Evolutionary conservation across 106 monocot genomes (phyloP), one percentile per base, ranked within the genome.

Genomic region (Dendrobium chrysotoxum): DNA sequence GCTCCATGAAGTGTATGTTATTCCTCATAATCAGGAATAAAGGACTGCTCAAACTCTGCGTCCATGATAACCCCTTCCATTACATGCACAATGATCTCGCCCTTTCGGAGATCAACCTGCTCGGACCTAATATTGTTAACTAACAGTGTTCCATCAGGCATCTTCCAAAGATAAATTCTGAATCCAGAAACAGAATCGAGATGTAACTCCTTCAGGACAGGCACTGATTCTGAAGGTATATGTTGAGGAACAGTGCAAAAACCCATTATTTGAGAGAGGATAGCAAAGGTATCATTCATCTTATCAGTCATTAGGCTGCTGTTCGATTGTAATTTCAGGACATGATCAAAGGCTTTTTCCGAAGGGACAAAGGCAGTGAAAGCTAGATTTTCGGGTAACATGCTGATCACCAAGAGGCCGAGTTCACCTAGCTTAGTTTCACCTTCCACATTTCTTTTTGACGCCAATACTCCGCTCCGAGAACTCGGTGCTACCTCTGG

Each of bases 11-110:
- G 23, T 26, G 10, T 65, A 65, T 25, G 26, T 28, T 75, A 71
- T n/a, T 81, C 82, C 46, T 85, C 84, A 75, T 84, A 76, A 80
- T 91, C 88, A 65, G 81, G 70, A 35, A 38, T 23, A 55, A 95
- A 90, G 13, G 95, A 92, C 79, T 86, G 85, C 50, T 87, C 86
- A 83, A 95, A 95, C 25, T 89, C 92, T 13, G 91, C 78, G 84
- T 93, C 89, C 93, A 96, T 91, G 38, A 96, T 72, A n/a, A 93
- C 95, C 65, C 95, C 95, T n/a, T 12, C 44, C 81, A 96, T 91
- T 10, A 93, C 25, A 87, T 96, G 93, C 44, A 91, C 85, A 77
- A 93, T 86, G 46, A 82, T 90, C 71, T 90, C 83, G 28, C 80
- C 84, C 25, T 78, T 92, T 42, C 72, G 83, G 20, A 92, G 35